A percentile compares a stretch with the other conserved stretches of the same genome.
phyloP scores from a whole-genome alignment of 495 filamentous ascomycete genomes.

The Chaetomium tenue region DNA sequence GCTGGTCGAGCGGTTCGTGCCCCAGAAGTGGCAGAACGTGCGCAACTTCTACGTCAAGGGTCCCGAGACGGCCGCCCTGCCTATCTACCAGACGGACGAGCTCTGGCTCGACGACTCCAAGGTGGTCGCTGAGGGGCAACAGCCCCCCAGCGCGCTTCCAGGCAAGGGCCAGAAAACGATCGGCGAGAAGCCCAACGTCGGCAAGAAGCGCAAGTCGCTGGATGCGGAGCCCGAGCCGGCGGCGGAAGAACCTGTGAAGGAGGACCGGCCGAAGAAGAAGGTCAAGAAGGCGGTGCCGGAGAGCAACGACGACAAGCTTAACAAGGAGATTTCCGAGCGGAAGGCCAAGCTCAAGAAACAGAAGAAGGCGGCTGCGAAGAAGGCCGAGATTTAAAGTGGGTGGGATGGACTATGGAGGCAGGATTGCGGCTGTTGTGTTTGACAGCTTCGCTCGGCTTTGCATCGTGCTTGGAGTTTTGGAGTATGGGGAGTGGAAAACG shows the following conservation, averaged over 20 bases:
- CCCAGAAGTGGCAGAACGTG: conserved; percentile 81
- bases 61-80: conserved; percentile 77
- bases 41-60: conserved; percentile 85
- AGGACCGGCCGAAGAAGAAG: conserved; percentile 53
- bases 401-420: neutral
- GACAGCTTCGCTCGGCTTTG: conserved; percentile 17
- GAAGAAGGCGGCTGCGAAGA: conserved; percentile 57
- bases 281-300: conserved; percentile 37
- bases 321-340: conserved; percentile 56
- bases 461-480: conserved; percentile 27
- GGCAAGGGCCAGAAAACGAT: conserved; percentile 40
- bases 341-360: conserved; percentile 61
- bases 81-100: conserved; percentile 87
- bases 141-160: conserved; percentile 45
- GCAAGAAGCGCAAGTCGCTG: conserved; percentile 64
- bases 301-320: conserved; percentile 55
- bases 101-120: conserved; percentile 82
- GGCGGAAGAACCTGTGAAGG: conserved; percentile 47
- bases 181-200: conserved; percentile 55
- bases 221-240: conserved; percentile 40
- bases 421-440: neutral
- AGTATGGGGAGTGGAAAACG: conserved; percentile 23
- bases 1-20: conserved; percentile 71
- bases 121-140: conserved; percentile 63
- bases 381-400: conserved; percentile 28